phyloP scores from a whole-genome alignment of 805 yeast species.

The Wickerhamiella sergipiensis region DNA sequence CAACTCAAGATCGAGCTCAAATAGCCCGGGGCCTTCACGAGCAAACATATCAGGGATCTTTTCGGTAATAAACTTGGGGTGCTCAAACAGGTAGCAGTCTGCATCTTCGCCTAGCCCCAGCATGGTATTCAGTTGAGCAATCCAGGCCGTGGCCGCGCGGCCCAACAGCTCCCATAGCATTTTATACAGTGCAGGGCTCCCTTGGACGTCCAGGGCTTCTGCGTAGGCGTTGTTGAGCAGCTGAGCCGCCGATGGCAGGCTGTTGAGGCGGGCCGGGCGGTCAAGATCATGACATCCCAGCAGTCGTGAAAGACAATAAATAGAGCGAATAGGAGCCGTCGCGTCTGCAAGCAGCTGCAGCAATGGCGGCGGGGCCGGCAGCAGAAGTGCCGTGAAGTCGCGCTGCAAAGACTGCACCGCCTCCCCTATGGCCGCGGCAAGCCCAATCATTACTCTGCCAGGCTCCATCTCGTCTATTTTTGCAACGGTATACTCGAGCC shows the following conservation, averaged over 20 bases:
- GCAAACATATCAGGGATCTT: background rate
- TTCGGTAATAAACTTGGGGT: background rate
- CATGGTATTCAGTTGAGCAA: slow-evolving; percentile 10
- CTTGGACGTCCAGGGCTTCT: background rate
- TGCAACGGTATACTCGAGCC: slow-evolving; percentile 5
- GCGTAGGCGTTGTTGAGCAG: slow-evolving; percentile 9
- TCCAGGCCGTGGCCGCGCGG: slow-evolving; percentile 12
- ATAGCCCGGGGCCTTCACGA: background rate
- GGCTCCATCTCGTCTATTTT: slow-evolving; percentile 1
- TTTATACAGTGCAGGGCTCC: background rate
- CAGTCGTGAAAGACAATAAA: slow-evolving; percentile 7
- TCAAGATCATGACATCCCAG: slow-evolving; percentile 12
- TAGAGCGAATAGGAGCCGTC: background rate
- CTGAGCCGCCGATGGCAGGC: slow-evolving; percentile 6
- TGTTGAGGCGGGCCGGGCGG: slow-evolving; percentile 1
- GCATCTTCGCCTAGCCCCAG: slow-evolving; percentile 6
- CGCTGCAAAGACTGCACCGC: background rate
- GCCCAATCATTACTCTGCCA: slow-evolving; percentile 2
- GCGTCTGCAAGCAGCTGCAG: background rate
- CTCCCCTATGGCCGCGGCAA: slow-evolving; percentile 5
- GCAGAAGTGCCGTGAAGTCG: background rate
- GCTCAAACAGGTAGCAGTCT: background rate
- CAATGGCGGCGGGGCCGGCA: background rate
- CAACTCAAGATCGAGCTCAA: background rate
- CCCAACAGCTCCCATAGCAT: slow-evolving; percentile 10